Base-by-base conservation (phyloP, 164 flowering plant species). In the Houttuynia cordata region DNA sequence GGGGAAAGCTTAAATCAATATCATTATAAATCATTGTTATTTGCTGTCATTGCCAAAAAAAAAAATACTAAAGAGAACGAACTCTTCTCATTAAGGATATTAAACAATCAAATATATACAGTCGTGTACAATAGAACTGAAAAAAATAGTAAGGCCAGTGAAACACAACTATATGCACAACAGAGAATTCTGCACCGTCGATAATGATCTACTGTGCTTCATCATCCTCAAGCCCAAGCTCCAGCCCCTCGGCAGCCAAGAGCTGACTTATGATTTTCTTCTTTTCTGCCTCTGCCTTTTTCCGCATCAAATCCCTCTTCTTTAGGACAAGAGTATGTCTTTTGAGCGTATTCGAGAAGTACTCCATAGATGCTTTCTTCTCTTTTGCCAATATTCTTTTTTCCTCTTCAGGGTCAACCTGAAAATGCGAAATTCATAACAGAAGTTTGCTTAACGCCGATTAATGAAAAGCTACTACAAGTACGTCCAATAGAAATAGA, bases 381-480 rank as follows among this genome's bases (percentile, higher is more conserved):
- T 87, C 94, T 73, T 70, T 88, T 24, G 81, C 91, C 66, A 90
- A 67, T 47, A 93, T 74, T 69, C 75, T 86, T 68, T 87, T 81
- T 72, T 84, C 99, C 69, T 93, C 94, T 51, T 87, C 97, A 9
- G 99, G 96, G 63, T 93, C 99, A 57, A 78, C 70, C 97, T 93
- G 70, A 8, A 5, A 37, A 10, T 17, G 12, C 17, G 37, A 41
- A 40, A 6, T 30, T 2, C 37, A 30, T 8, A 10, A 17, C 3
- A 45, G 8, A 45, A 41, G 10, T 8, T 41, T 41, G 45, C 10
- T 41, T 13, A 41, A 41, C 45, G n/a, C 45, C 8, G 49, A 45
- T 17, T 45, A 45, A 45, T 8, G 13, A 45, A 45, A 17, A 14
- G 1, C 17, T 45, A 2, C 49, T 45, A 8, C 2, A 17, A 45